These are phyloP conservation scores for Penicillium herquei DNA, from an alignment of 495 filamentous ascomycete genomes.

Conservation along the genomic window DNA sequence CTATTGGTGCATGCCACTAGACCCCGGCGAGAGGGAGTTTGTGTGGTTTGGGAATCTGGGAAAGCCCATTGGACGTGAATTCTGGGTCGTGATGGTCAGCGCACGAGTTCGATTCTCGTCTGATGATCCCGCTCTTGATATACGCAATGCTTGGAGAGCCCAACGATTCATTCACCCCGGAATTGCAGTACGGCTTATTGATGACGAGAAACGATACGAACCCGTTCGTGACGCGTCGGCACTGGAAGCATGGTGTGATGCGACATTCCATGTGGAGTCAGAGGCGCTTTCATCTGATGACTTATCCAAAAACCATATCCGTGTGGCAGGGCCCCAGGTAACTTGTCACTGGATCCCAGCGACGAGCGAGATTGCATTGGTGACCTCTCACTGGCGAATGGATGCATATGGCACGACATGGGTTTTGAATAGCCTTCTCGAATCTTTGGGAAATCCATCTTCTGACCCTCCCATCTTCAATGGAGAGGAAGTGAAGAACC, in stretches of 20 bases:
- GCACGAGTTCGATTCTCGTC: background rate
- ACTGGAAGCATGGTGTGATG: background rate
- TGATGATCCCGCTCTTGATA: background rate
- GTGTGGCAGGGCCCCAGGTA: background rate
- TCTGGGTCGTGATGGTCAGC: background rate
- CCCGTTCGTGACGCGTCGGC: background rate
- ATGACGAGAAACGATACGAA: background rate
- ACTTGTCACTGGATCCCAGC: background rate
- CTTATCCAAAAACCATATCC: background rate
- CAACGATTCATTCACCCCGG: background rate
- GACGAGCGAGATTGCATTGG: background rate
- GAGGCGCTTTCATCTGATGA: background rate
- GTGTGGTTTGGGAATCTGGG: background rate
- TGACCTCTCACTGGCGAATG: background rate
- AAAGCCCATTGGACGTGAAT: background rate
- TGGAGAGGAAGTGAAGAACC: too few relatives aligned
- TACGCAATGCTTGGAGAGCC: background rate
- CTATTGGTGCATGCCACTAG: background rate
- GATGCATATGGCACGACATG: background rate
- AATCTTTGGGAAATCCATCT: too few relatives aligned
- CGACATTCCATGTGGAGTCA: background rate
- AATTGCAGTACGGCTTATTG: background rate
- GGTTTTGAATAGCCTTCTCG: background rate
- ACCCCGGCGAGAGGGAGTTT: background rate
- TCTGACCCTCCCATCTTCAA: too few relatives aligned